Evolutionary conservation across 495 filamentous ascomycete species (phyloP).

Genomic region (Penicillium silybi): DNA sequence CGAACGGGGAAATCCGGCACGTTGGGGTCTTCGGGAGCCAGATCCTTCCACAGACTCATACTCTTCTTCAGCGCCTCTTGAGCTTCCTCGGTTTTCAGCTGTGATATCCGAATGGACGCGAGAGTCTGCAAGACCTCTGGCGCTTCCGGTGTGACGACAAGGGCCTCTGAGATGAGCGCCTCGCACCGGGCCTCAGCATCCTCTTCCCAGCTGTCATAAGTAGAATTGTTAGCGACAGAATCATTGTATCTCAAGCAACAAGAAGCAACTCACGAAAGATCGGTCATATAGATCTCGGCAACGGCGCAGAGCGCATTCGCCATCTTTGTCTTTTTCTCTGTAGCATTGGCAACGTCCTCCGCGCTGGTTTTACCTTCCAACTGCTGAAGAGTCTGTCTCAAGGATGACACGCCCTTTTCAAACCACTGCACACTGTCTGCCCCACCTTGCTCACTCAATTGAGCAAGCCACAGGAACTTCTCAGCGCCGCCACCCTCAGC

Average conservation of each 20-base stretch:
- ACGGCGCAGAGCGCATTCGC: conserved; percentile 85
- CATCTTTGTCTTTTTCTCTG: conserved; percentile 72
- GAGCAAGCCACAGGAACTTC: conserved; percentile 94
- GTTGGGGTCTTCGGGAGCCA: conserved; percentile 56
- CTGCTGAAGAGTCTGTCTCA: conserved; percentile 62
- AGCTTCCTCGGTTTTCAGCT: conserved; percentile 72
- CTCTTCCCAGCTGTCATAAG: conserved; percentile 64
- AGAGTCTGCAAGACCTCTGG: conserved; percentile 89
- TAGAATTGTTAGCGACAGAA: background rate
- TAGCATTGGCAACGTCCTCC: conserved; percentile 41
- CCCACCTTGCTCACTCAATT: conserved; percentile 85
- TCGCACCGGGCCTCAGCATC: conserved; percentile 87
- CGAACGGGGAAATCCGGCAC: conserved; percentile 81
- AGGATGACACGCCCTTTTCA: conserved; percentile 68
- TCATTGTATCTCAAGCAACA: background rate
- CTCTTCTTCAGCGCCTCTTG: conserved; percentile 70
- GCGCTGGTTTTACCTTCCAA: conserved; percentile 37
- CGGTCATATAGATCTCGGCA: conserved; percentile 97
- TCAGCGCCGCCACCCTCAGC: conserved; percentile 76
- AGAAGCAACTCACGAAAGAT: conserved; percentile 58
- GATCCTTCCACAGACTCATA: conserved; percentile 71
- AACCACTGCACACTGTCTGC: conserved; percentile 82
- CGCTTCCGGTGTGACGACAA: conserved; percentile 66
- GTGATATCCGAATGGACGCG: conserved; percentile 89
- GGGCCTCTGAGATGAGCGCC: conserved; percentile 77